A percentile compares a stretch with the other conserved stretches of the same genome.
phyloP scores from a whole-genome alignment of 805 yeast species.

The Ogataea thermomethanolica region DNA sequence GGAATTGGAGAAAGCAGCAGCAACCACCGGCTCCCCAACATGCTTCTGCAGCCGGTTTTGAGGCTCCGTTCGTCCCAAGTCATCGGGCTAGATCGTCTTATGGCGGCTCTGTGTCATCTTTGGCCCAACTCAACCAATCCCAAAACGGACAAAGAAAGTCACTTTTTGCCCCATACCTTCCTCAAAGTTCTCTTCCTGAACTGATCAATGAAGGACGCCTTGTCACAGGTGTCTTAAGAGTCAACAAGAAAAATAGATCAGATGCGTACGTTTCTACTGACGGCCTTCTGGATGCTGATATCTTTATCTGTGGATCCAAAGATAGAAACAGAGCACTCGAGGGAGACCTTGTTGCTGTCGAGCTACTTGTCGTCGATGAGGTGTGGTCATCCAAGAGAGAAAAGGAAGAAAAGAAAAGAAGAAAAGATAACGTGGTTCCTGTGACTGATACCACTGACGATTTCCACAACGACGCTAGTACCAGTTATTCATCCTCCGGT shows the following conservation, averaged over 20 bases:
- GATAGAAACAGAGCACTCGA: conserved; percentile 97
- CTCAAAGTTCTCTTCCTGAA: conserved; percentile 89
- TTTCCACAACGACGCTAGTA: conserved; percentile 77
- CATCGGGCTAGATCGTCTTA: conserved; percentile 75
- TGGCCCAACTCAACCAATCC: conserved; percentile 33
- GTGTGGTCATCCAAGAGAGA: conserved; percentile 97
- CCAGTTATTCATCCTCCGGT: conserved; percentile 35
- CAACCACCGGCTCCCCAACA: conserved; percentile 35
- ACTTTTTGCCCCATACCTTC: conserved; percentile 91
- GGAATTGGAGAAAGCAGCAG: conserved; percentile 66
- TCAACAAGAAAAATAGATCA: conserved; percentile 92
- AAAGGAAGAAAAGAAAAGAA: conserved; percentile 93
- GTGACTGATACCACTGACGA: conserved; percentile 53
- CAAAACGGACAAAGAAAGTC: conserved; percentile 59
- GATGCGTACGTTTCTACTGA: conserved; percentile 99
- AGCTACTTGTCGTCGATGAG: conserved; percentile 89
- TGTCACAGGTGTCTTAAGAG: conserved; percentile 89
- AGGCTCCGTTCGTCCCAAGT: conserved; percentile 61
- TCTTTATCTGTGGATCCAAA: conserved; percentile 96
- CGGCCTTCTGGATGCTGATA: conserved; percentile 92
- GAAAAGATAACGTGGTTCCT: conserved; percentile 40
- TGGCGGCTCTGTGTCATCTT: conserved; percentile 59
- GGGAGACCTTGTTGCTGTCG: conserved; percentile 95
- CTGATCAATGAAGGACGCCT: conserved; percentile 84
- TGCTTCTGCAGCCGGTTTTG: conserved; percentile 23